Evolutionary conservation across 1,284 basidiomycete species (phyloP).

Genomic region (Paramarasmius palmivorus): DNA sequence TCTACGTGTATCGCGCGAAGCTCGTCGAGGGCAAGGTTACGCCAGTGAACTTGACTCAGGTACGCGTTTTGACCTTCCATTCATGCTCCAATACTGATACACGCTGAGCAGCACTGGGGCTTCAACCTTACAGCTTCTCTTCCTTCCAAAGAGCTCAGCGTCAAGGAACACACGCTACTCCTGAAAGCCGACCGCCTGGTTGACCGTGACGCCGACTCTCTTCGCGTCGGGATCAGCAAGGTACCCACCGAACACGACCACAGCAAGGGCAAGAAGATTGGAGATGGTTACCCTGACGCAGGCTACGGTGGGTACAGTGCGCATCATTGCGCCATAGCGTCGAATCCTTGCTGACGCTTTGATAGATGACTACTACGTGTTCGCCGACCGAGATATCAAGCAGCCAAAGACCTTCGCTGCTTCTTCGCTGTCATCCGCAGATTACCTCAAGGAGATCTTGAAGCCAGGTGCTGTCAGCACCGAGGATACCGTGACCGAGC

Average conservation of each 20-base stretch:
- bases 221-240: slow-evolving; percentile 53
- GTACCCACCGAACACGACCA: slow-evolving; percentile 52
- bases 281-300: slow-evolving; percentile 52
- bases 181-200: slow-evolving; percentile 62
- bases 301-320: slow-evolving; percentile 53
- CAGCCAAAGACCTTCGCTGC: slow-evolving; percentile 41
- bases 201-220: slow-evolving; percentile 47
- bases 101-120: slow-evolving; percentile 65
- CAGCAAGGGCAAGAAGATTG: slow-evolving; percentile 48
- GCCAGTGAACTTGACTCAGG: slow-evolving; percentile 75
- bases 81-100: neutral
- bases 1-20: slow-evolving; percentile 68
- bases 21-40: slow-evolving; percentile 55
- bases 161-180: slow-evolving; percentile 58
- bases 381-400: slow-evolving; percentile 35
- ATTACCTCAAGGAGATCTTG: slow-evolving; percentile 53
- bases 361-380: slow-evolving; percentile 67
- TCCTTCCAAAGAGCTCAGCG: slow-evolving; percentile 39
- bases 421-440: slow-evolving; percentile 32
- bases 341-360: slow-evolving; percentile 6
- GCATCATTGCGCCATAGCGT: neutral
- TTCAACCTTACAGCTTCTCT: slow-evolving; percentile 77
- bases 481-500: slow-evolving; percentile 46
- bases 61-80: slow-evolving; percentile 23
- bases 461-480: slow-evolving; percentile 30